Base-by-base conservation (phyloP, 129 eudicot species). In the Erigeron canadensis region DNA sequence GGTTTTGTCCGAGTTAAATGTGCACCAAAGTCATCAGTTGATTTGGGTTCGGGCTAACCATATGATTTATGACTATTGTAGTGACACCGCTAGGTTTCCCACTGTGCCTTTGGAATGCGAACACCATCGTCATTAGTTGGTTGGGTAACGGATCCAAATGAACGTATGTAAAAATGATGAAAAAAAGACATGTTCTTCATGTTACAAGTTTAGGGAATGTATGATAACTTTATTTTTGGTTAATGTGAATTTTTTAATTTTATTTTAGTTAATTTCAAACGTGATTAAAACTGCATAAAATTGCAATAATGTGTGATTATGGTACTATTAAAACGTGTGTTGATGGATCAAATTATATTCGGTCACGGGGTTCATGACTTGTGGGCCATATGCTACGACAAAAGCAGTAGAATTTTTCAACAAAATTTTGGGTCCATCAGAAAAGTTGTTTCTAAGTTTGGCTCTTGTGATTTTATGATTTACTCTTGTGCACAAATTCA, bases 11-110 rank as follows among this genome's bases (percentile, higher is more conserved):
- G 98, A 89, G 81, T 63, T 92, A 45, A 92, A 69, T 60, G 54
- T 89, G 43, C 98, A 92, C 73, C 98, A 92, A 72, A 89, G 80
- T 75, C 98, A 92, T 76, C 96, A 92, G 77, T 81, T 92, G 37
- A 11, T 83, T 12, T 92, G 98, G 98, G 98, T 92, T 6, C 66
- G 87, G 54, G 89, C 96, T 8, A 83, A 89, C 57, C 98, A 92
- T 67, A 82, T 92, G 96, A 81, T 89, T 5, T 92, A 92, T 11
- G 98, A 92, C 62, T 92, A 92, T 9, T 92, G 98, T 57, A 73
- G 65, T 0, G 98, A 92, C 47, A 48, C 84, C 18, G 71, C 86
- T 13, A 65, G 98, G 79, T 89, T 92, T 19, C 86, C 91, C 34
- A 71, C 75, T 19, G 71, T 78, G 8, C 98, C 98, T 0, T 72